Evolutionary conservation across 192 early-diverging fungal genomes (phyloP), one percentile per base, ranked within the genome.

Genomic region (Linnemannia elongata): DNA sequence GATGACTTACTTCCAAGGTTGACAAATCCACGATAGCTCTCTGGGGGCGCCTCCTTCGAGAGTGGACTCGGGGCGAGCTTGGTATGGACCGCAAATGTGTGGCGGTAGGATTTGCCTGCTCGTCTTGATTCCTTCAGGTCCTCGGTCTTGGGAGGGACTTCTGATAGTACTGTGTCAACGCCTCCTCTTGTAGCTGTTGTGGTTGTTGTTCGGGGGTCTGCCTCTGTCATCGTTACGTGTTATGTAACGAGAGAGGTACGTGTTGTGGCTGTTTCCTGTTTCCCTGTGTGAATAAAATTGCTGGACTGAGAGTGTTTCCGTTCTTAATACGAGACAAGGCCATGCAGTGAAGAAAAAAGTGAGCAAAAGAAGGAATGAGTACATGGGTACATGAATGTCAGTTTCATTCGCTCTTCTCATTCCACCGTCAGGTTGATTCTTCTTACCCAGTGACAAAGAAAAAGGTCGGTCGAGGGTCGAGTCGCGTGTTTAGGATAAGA

Each of bases 21-120:
- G 47, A 95, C 89, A 83, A 97, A 93, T 24, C 96, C 96, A 73
- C 96, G 93, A 87, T 96, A 97, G 89, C 94, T 96, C 76, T 95
- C 95, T 27, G 94, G 95, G 6, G 94, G 95, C 17, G 95, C 95
- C 89, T 96, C 96, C 80, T 97, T 96, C 75, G 94, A 95, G 71
- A 97, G 78, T 15, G 95, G 94, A 18, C 95, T 96, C 15, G 95
- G 91, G 13, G 89, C 91, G 39, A 88, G 89, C 52, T 86, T 88
- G 63, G 91, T 92, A 89, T 96, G 95, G 33, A 95, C 94, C 30
- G 93, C 89, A 45, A 89, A 75, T 18, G 91, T 89, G 74, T 93
- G 92, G 2, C 79, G 75, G 45, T 82, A 85, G 24, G 73, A 66
- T 35, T 72, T 35, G 36, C 78, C 75, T 4, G 68, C 49, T n/a